Percentiles rank a stretch among this genome's conserved stretches.
phyloP scores from a whole-genome alignment of 2,329 filamentous ascomycete genomes.

The Alternaria rosae region DNA sequence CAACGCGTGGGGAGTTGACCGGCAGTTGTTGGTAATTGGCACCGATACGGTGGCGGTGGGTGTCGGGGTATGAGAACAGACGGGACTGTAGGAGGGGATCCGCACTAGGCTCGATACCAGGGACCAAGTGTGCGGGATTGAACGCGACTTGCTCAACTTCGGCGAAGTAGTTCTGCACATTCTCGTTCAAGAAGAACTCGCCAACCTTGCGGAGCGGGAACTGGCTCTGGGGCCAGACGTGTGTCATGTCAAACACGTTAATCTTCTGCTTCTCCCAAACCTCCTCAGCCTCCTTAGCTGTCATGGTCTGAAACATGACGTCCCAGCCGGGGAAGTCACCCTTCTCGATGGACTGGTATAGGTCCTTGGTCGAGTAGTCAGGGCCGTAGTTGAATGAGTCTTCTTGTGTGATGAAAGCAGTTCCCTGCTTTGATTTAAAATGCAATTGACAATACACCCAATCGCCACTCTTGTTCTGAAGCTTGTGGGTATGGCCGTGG shows the following conservation, averaged over 20 bases:
- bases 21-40: constrained; percentile 67
- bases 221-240: constrained; percentile 62
- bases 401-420: constrained; percentile 60
- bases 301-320: constrained; percentile 61
- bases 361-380: constrained; percentile 62
- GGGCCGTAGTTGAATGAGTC: constrained; percentile 60
- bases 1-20: constrained; percentile 61
- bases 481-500: constrained; percentile 61
- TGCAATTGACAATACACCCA: constrained; percentile 64
- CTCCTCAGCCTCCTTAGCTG: constrained; percentile 60
- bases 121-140: constrained; percentile 71
- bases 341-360: constrained; percentile 61
- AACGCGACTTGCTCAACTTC: constrained; percentile 76
- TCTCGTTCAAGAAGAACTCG: constrained; percentile 62
- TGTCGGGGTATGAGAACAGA: constrained; percentile 75
- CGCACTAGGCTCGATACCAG: constrained; percentile 72
- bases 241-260: constrained; percentile 63
- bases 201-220: constrained; percentile 63
- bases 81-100: constrained; percentile 74
- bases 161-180: constrained; percentile 67
- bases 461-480: constrained; percentile 61
- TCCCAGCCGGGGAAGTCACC: constrained; percentile 63
- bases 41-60: constrained; percentile 65
- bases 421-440: constrained; percentile 62
- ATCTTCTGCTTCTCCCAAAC: constrained; percentile 62